These are phyloP conservation scores for Pleurotus eryngii DNA, from an alignment of 768 basidiomycete species.

Conservation along the genomic window DNA sequence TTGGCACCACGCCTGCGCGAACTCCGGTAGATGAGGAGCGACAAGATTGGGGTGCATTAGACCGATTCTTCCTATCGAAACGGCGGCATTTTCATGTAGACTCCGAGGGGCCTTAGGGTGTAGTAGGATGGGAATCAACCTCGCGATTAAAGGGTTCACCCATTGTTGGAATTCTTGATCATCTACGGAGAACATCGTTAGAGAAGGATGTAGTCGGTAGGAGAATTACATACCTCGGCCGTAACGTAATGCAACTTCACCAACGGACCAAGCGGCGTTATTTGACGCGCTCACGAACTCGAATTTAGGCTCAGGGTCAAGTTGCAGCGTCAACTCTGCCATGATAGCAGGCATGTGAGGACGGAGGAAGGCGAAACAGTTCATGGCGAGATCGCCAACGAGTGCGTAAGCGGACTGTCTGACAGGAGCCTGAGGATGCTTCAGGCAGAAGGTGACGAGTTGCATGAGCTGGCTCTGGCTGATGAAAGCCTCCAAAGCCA, in stretches of 20 bases:
- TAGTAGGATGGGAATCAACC: slow-evolving; percentile 89
- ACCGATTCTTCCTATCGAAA: slow-evolving; percentile 95
- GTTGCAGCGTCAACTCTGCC: slow-evolving; percentile 83
- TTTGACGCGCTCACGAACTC: slow-evolving; percentile 98
- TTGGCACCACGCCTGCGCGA: slow-evolving; percentile 96
- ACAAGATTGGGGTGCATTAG: slow-evolving; percentile 88
- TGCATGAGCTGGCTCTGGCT: slow-evolving; percentile 64
- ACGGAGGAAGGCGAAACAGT: slow-evolving; percentile 83
- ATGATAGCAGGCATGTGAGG: slow-evolving; percentile 88
- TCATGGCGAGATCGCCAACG: slow-evolving; percentile 96
- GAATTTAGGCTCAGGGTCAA: slow-evolving; percentile 88
- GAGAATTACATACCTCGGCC: slow-evolving; percentile 56
- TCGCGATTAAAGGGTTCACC: slow-evolving; percentile 81
- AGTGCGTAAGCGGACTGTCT: slow-evolving; percentile 98
- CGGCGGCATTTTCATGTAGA: slow-evolving; percentile 96
- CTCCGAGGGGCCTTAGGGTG: slow-evolving; percentile 92
- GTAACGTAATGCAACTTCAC: slow-evolving; percentile 93
- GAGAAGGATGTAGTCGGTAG: not conserved
- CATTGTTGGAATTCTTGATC: slow-evolving; percentile 90
- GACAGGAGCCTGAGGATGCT: slow-evolving; percentile 94
- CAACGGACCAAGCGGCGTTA: slow-evolving; percentile 99
- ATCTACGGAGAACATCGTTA: slow-evolving; percentile 34
- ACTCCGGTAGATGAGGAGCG: slow-evolving; percentile 84
- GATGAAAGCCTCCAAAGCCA: slow-evolving; percentile 72
- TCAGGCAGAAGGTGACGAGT: slow-evolving; percentile 84